These are phyloP conservation scores for Begonia loranthoides DNA, from an alignment of 306 rosid species.

Conservation along the genomic window DNA sequence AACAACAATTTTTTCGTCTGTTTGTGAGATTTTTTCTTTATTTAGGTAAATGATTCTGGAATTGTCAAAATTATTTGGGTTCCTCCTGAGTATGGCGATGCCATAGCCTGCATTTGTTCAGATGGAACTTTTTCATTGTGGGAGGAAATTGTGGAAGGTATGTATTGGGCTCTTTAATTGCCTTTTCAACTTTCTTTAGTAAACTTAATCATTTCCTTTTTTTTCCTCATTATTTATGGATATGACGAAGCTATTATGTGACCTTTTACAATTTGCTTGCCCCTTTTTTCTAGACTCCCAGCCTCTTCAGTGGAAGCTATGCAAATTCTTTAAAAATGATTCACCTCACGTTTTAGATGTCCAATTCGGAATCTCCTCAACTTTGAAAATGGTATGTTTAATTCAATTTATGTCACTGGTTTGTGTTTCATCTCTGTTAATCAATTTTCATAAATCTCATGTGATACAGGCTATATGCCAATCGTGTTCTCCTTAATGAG, in stretches of 20 bases:
- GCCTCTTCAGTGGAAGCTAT: constrained; percentile 67
- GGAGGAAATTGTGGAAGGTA: constrained; percentile 85
- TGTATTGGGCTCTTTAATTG: background rate
- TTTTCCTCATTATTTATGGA: no score
- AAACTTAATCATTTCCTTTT: no score
- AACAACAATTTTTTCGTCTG: background rate
- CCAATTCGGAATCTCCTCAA: constrained; percentile 53
- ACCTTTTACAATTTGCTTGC: background rate
- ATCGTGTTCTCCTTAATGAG: no score
- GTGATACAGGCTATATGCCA: background rate
- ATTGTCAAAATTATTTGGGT: constrained; percentile 63
- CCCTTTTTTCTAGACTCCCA: constrained; percentile 37
- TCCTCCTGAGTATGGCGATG: constrained; percentile 79
- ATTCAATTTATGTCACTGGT: background rate
- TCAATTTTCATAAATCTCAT: constrained; percentile 1
- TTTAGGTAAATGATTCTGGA: constrained; percentile 41
- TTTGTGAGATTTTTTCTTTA: background rate
- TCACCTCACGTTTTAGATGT: constrained; percentile 55
- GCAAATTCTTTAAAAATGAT: constrained; percentile 49
- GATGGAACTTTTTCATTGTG: constrained; percentile 58
- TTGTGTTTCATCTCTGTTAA: constrained; percentile 2
- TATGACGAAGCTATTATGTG: no score
- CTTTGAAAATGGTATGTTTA: constrained; percentile 69
- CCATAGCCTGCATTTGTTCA: constrained; percentile 51
- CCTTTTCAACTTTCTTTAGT: no score